These are phyloP conservation scores for Conticribra weissflogii DNA, from an alignment of 108 stramenopile species.

Conservation along the genomic window DNA sequence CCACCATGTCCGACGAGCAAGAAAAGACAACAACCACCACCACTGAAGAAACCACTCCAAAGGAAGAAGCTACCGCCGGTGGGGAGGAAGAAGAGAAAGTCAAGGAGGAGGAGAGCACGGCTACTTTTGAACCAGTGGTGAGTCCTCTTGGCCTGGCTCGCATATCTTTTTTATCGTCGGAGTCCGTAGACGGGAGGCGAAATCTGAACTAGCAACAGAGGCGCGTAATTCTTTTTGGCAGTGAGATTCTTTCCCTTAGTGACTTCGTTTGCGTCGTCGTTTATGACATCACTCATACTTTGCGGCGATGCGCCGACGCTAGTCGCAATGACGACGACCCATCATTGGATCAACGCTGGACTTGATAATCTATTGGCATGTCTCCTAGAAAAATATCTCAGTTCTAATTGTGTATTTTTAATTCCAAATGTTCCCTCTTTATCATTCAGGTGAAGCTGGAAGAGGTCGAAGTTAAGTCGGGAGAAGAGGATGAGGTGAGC, in stretches of 20 bases:
- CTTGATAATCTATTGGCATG: too few relatives aligned
- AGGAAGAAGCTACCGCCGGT: conserved; percentile 17
- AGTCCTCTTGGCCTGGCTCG: conserved; percentile 26
- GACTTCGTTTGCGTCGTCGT: too few relatives aligned
- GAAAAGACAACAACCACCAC: conserved; percentile 8
- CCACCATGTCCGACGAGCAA: conserved; percentile 41
- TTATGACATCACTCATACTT: too few relatives aligned
- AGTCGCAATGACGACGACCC: too few relatives aligned
- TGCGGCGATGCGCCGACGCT: too few relatives aligned
- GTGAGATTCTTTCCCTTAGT: too few relatives aligned
- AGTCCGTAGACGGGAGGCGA: neutral
- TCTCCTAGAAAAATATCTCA: neutral
- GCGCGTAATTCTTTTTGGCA: too few relatives aligned
- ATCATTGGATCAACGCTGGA: too few relatives aligned
- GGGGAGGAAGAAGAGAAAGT: conserved; percentile 45
- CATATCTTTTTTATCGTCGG: neutral
- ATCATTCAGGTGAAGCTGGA: conserved; percentile 94
- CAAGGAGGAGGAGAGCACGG: conserved; percentile 89
- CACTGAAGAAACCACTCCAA: conserved; percentile 3
- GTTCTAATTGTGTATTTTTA: neutral
- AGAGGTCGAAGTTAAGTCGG: conserved; percentile 96
- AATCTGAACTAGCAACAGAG: neutral
- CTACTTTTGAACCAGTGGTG: conserved; percentile 90
- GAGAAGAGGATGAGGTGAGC: conserved; percentile 97
- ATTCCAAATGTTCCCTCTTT: too few relatives aligned